Conservation (phyloP, 2,329 filamentous ascomycete genomes). For the Daldinia sp. region DNA sequence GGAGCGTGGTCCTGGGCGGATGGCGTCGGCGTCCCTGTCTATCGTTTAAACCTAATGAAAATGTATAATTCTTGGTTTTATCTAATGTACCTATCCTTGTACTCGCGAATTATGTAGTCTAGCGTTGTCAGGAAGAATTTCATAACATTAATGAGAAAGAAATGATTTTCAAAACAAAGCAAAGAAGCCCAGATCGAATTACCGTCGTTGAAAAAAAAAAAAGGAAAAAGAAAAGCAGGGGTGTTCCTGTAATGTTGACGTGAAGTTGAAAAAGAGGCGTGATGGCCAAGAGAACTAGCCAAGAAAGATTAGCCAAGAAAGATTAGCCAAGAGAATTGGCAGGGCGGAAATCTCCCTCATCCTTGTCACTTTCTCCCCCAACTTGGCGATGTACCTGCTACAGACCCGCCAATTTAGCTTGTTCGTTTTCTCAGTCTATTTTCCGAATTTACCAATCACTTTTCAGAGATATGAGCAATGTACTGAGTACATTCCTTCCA, state of each 20-base stretch:
- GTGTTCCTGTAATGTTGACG: slow-evolving; percentile 18
- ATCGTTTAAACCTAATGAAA: background rate
- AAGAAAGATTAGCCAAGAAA: too few species aligned
- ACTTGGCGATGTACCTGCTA: background rate
- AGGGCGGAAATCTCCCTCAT: slow-evolving; percentile 12
- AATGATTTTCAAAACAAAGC: background rate
- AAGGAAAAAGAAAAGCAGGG: too few species aligned
- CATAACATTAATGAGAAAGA: slow-evolving; percentile 5
- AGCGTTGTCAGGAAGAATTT: background rate
- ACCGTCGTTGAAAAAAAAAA: too few species aligned
- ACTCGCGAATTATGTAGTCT: background rate
- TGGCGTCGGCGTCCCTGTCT: slow-evolving; percentile 12
- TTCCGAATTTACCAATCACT: slow-evolving; percentile 17
- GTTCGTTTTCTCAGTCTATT: background rate
- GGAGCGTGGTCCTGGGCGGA: slow-evolving; percentile 10
- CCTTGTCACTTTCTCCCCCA: slow-evolving; percentile 1
- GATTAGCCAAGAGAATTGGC: slow-evolving; percentile 15
- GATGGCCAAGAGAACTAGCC: slow-evolving; percentile 20
- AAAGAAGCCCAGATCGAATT: background rate
- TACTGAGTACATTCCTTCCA: slow-evolving; percentile 1
- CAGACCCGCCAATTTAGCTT: background rate
- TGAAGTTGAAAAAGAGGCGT: slow-evolving; percentile 35
- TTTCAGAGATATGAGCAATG: background rate
- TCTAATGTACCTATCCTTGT: slow-evolving; percentile 14
- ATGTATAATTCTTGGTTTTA: slow-evolving; percentile 25